A percentile compares a stretch with the other conserved stretches of the same genome.
Evolutionary conservation across 805 yeast genomes (phyloP).

Genomic region (Yarrowia sp.): DNA sequence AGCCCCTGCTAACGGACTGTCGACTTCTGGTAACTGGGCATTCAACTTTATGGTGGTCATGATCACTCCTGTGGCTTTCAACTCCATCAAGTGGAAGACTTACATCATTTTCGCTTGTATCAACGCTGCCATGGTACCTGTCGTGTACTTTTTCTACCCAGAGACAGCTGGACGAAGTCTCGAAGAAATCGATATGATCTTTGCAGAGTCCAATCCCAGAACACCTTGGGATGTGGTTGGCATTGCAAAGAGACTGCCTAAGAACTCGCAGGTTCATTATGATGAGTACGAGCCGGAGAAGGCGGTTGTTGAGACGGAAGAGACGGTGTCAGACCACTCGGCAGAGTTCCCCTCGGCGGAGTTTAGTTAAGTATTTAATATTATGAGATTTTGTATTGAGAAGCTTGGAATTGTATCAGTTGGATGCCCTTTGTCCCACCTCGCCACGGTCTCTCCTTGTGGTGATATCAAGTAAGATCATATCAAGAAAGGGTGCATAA

Average conservation of each 20-base stretch:
- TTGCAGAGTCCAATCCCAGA: conserved; percentile 36
- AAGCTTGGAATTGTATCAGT: no score
- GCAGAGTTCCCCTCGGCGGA: neutral
- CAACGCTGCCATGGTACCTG: conserved; percentile 18
- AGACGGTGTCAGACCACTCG: neutral
- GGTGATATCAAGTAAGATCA: no score
- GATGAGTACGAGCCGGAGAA: neutral
- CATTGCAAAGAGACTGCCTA: conserved; percentile 40
- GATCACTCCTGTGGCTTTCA: conserved; percentile 24
- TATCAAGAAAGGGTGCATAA: no score
- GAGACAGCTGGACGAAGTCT: conserved; percentile 14
- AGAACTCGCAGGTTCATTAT: neutral
- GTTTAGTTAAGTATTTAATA: neutral
- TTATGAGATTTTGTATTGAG: no score
- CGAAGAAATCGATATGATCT: conserved; percentile 16
- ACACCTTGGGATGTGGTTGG: conserved; percentile 47
- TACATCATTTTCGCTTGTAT: conserved; percentile 23
- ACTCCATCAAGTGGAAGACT: conserved; percentile 9
- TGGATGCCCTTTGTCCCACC: no score
- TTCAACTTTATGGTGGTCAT: conserved; percentile 17
- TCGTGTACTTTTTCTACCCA: conserved; percentile 19
- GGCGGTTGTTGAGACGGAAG: neutral
- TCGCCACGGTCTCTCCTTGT: no score
- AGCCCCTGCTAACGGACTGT: conserved; percentile 13
- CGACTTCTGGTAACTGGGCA: conserved; percentile 9